phyloP scores from a whole-genome alignment of 1,284 basidiomycete genomes.

The Termitomyces sp. region DNA sequence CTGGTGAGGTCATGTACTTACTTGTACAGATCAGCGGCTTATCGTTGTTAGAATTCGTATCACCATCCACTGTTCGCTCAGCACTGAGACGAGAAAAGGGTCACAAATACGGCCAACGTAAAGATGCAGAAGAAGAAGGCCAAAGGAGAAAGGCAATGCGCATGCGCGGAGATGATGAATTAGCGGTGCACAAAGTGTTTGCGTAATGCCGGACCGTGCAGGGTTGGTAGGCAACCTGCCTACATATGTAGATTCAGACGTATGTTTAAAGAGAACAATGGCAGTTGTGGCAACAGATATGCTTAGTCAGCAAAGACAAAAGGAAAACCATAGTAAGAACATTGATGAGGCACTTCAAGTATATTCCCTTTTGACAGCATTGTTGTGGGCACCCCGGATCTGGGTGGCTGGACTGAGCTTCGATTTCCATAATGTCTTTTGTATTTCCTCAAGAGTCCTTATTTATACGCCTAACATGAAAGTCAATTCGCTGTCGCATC shows the following conservation, averaged over 20 bases:
- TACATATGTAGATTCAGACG: not conserved
- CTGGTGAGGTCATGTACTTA: constrained; percentile 51
- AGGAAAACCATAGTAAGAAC: constrained; percentile 19
- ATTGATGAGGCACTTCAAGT: constrained; percentile 4
- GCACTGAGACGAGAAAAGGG: constrained; percentile 71
- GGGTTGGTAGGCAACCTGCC: not conserved
- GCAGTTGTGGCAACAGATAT: not conserved
- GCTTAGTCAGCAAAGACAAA: constrained; percentile 22
- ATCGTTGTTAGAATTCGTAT: constrained; percentile 71
- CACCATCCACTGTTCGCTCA: constrained; percentile 80
- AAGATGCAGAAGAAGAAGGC: constrained; percentile 71
- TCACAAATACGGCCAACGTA: constrained; percentile 75
- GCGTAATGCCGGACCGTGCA: constrained; percentile 42
- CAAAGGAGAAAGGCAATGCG: constrained; percentile 63
- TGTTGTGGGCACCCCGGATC: constrained; percentile 2
- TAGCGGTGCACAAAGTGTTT: constrained; percentile 88
- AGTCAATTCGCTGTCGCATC: constrained; percentile 12
- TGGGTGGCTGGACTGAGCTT: constrained; percentile 6
- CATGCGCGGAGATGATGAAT: constrained; percentile 69
- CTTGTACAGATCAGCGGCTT: constrained; percentile 3
- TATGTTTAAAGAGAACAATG: constrained; percentile 18
- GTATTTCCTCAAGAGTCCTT: constrained; percentile 14
- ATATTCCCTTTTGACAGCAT: constrained; percentile 5
- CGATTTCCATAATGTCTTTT: constrained; percentile 15
- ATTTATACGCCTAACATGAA: constrained; percentile 11